A percentile compares a stretch with the other conserved stretches of the same genome.
Conservation (phyloP, 108 stramenopile species). For the Skeletonema menzelii region DNA sequence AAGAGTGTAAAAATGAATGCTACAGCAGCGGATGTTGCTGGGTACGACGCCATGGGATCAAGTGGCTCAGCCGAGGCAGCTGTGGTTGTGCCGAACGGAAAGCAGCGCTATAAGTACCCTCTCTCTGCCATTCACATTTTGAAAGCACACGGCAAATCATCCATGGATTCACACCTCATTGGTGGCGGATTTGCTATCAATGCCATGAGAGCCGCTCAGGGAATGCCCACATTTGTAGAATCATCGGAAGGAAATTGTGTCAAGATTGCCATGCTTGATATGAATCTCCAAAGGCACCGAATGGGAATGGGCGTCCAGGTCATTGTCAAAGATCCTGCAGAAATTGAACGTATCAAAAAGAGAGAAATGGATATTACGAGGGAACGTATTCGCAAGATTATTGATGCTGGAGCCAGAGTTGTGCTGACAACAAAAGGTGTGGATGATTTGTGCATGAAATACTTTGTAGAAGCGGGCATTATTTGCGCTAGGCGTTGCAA, state of each 20-base stretch:
- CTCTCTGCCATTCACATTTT: conserved; percentile 97
- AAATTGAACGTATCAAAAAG: conserved; percentile 96
- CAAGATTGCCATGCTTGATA: conserved; percentile 97
- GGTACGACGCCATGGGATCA: conserved; percentile 49
- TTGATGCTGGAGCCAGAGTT: conserved; percentile 96
- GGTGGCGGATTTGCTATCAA: conserved; percentile 95
- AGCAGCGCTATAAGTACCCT: conserved; percentile 84
- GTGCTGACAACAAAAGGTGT: conserved; percentile 99
- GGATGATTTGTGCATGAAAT: conserved; percentile 99
- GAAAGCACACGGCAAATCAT: conserved; percentile 98
- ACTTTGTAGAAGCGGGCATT: conserved; percentile 99
- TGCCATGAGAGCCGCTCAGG: conserved; percentile 93
- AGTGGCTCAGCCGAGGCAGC: conserved; percentile 14
- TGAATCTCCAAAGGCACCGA: conserved; percentile 98
- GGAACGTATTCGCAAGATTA: conserved; percentile 97
- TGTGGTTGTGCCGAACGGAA: conserved; percentile 14
- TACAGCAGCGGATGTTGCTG: conserved; percentile 52
- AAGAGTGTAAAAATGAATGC: conserved; percentile 84
- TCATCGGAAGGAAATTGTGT: conserved; percentile 46
- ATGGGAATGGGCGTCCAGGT: conserved; percentile 99
- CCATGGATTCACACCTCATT: conserved; percentile 91
- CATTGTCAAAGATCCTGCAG: conserved; percentile 87
- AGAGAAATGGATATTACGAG: conserved; percentile 99
- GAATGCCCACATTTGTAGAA: conserved; percentile 94
- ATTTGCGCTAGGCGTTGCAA: conserved; percentile 94